Evolutionary conservation across 2,329 filamentous ascomycete genomes (phyloP), one percentile per base, ranked within the genome.

Genomic region (Beauveria rudraprayagi): DNA sequence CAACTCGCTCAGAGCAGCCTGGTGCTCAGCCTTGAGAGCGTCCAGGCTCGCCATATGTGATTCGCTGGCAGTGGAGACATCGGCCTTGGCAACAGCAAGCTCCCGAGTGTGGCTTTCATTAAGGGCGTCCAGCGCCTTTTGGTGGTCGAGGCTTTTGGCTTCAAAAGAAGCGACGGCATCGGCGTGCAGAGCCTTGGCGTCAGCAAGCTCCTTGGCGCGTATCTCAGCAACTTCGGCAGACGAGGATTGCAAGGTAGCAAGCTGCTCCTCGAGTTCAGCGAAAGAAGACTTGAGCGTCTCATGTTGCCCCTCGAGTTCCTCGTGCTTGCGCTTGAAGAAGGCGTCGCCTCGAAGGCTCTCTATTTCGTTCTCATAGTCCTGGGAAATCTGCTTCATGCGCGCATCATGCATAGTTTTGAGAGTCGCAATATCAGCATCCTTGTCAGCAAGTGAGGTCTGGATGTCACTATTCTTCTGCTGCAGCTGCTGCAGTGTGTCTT

Each of bases 361-460:
- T 59, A 88, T 86, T 70, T 87, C 84, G n/a, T 80, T 77, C 69
- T 87, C 81, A 65, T 85, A 86, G 65, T 87, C 84, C 64, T 82
- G 76, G 1, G 83, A 83, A 60, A 87, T 71, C 63, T 78, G 79
- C 70, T 82, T 77, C 65, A 88, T 76, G 68, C 84, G 82, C 65
- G 81, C 78, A 63, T 83, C 78, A 67, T 87, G 82, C 69, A 80
- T 80, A 47, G 76, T 74, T 70, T 84, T 80, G 63, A 85, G 71
- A 67, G 79, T 78, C 16, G 77, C 72, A 26, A 82, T 77, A 26
- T 77, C 75, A 26, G 73, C 75, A 9, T 82, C 81, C 69, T 82
- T 83, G 62, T 70, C 73, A 37, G 73, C 71, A 52, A 74, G 71
- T 56, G 82, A 77, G 34, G 76, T 73, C 63, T 80, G 75, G 22